Evolutionary conservation across 2,329 filamentous ascomycete genomes (phyloP).

Genomic region (Fusarium pseudocircinatum): DNA sequence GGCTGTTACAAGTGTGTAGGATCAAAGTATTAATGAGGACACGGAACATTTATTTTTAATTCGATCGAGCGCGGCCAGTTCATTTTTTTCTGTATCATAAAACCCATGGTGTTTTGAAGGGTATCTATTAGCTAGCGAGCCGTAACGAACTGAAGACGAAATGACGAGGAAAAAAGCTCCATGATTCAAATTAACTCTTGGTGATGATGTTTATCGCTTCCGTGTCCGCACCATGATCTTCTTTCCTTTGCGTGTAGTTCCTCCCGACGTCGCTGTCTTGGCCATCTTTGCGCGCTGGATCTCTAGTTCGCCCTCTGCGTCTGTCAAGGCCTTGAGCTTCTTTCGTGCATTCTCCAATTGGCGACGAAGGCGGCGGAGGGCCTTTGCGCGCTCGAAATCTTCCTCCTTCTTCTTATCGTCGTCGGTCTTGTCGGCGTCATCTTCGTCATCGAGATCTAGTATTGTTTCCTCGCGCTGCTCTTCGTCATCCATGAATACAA

Average conservation of each 20-base stretch:
- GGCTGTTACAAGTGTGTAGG: constrained; percentile 62
- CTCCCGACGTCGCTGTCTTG: constrained; percentile 70
- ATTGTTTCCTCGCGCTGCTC: constrained; percentile 48
- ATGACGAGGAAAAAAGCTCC: background rate
- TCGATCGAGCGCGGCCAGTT: background rate
- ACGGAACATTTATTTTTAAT: constrained; percentile 4
- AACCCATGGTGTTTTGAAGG: constrained; percentile 40
- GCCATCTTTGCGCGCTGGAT: constrained; percentile 71
- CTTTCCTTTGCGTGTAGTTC: constrained; percentile 67
- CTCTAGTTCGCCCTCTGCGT: constrained; percentile 66
- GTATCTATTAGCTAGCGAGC: constrained; percentile 43
- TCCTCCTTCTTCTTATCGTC: constrained; percentile 42
- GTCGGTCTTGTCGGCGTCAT: constrained; percentile 42
- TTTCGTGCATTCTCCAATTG: constrained; percentile 62
- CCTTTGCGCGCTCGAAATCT: constrained; percentile 53
- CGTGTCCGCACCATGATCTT: constrained; percentile 71
- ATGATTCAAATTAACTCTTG: background rate
- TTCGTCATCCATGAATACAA: constrained; percentile 60
- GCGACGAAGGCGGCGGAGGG: constrained; percentile 56
- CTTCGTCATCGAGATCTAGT: constrained; percentile 46
- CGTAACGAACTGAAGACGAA: constrained; percentile 37
- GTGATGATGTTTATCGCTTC: constrained; percentile 59
- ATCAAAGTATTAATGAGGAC: constrained; percentile 50
- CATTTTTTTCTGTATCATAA: constrained; percentile 38
- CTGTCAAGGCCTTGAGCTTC: constrained; percentile 64